phyloP scores from a whole-genome alignment of 305 asterid genomes.

The Vinca major region DNA sequence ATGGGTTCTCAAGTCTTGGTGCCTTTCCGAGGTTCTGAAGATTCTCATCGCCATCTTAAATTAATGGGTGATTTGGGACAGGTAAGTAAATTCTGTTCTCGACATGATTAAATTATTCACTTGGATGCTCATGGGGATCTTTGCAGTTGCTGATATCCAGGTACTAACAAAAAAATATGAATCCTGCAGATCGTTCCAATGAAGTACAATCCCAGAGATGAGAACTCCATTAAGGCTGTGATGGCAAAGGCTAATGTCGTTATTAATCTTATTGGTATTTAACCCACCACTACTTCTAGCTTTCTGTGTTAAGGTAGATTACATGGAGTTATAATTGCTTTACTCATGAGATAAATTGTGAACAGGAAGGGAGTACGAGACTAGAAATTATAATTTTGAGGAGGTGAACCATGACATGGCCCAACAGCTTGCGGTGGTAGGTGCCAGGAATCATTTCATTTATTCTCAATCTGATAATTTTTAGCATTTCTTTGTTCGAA shows the following conservation, averaged over 20 bases:
- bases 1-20: conserved; percentile 95
- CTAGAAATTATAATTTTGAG: conserved; percentile 88
- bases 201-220: conserved; percentile 90
- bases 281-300: background rate
- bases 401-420: conserved; percentile 89
- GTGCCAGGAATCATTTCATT: conserved; percentile 15
- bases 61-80: conserved; percentile 99
- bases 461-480: background rate
- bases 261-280: conserved; percentile 80
- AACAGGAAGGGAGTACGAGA: conserved; percentile 89
- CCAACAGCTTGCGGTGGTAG: conserved; percentile 70
- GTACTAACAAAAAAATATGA: background rate
- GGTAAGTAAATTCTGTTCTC: conserved; percentile 29
- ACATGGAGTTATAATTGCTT: conserved; percentile 8
- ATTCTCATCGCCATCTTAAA: conserved; percentile 86
- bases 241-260: conserved; percentile 98
- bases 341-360: conserved; percentile 15
- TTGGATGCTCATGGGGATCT: conserved; percentile 2
- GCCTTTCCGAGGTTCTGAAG: conserved; percentile 97
- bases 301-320: background rate
- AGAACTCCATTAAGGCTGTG: conserved; percentile 77
- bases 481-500: background rate
- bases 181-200: conserved; percentile 81
- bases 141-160: conserved; percentile 12
- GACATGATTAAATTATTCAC: background rate